Evolutionary conservation across 805 yeast species (phyloP), one percentile per base, ranked within the genome.

Genomic region (Priceomyces melissophilus): DNA sequence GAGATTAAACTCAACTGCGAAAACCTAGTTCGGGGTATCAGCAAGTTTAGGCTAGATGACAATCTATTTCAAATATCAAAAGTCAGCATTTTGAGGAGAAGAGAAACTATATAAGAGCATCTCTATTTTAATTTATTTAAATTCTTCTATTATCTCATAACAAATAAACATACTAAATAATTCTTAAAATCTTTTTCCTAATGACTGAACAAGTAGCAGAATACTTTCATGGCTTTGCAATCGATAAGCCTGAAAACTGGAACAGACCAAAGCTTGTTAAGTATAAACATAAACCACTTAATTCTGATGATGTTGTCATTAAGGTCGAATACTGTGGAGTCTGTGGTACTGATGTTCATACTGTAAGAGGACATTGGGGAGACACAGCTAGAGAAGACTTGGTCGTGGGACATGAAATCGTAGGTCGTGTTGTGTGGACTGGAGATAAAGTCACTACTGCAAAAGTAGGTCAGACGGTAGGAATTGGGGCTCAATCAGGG

Each of bases 401-500:
- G 30, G 69, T 73, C 35, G 70, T 66, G 6, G 88, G 88, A 17
- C 88, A 82, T 60, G 88, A 82, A 60, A 72, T 82, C 46, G 64
- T 81, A 36, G 89, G 88, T 40, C 65, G 57, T 23, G 84, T 82
- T 28, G 69, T 78, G n/a, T 70, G 67, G 27, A 67, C 82, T 32
- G 95, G 93, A 39, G 49, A 69, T 8, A 66, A 73, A 35, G 79
- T 85, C 45, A 57, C 60, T 6, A 67, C 45, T 34, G 73, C 63
- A 66, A 75, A 70, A 55, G 55, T 82, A 20, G 96, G 95, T 41
- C 82, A 87, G 47, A 69, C 87, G 46, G 95, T 84, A 17, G 96
- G 93, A 37, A 75, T 84, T 37, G 95, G 95, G 52, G 91, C 93
- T 15, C 79, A 75, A 54, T 67, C 73, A 16, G 68, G 65, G 37